These are phyloP conservation scores for Plasmodium ovale DNA, from an alignment of 169 alveolate species.

Conservation along the genomic window DNA sequence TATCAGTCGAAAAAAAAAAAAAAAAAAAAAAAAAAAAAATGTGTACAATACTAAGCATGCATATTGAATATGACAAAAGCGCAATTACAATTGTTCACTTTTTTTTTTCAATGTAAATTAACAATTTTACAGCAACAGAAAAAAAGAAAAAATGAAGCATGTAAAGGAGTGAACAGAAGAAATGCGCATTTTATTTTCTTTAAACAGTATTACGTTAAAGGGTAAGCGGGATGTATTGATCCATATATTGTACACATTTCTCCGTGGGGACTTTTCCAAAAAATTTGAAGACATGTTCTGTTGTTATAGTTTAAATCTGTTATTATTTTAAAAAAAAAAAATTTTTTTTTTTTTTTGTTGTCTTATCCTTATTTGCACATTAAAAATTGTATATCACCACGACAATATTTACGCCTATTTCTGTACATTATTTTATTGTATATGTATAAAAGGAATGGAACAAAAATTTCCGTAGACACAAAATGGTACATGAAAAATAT, in stretches of 20 bases:
- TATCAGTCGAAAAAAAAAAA: background rate
- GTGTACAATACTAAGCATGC: background rate
- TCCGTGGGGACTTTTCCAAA: too few species aligned
- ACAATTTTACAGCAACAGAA: background rate
- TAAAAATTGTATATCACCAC: too few species aligned
- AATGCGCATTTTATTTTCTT: background rate
- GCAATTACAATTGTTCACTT: background rate
- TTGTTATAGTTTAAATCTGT: background rate
- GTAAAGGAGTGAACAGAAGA: too few species aligned
- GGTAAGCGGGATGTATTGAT: too few species aligned
- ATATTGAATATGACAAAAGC: background rate
- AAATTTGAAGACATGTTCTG: background rate
- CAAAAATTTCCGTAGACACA: background rate
- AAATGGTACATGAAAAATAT: constrained; percentile 11
- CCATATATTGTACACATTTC: too few species aligned
- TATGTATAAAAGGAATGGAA: background rate
- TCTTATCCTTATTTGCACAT: background rate
- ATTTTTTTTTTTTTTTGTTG: background rate
- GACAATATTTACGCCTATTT: background rate
- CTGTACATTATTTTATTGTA: background rate
- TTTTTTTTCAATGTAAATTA: constrained; percentile 8
- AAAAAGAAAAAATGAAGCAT: background rate
- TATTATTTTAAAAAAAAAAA: too few species aligned
- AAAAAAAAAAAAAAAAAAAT: background rate
- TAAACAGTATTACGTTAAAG: background rate